phyloP scores from a whole-genome alignment of 306 rosid genomes.

The Abrus pulchellus region DNA sequence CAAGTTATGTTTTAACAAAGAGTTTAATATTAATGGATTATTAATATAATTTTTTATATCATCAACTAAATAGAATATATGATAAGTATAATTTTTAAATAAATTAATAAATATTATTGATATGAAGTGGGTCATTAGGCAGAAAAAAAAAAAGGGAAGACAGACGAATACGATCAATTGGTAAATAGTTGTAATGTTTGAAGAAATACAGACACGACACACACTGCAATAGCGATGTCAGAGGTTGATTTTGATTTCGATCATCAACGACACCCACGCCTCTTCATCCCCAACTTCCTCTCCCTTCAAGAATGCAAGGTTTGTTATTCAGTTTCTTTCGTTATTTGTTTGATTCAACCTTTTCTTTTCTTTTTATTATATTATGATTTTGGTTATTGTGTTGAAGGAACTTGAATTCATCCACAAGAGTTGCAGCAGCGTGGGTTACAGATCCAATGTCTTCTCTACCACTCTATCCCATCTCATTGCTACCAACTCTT shows the following conservation, averaged over 20 bases:
- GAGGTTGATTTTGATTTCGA: slow-evolving; percentile 31
- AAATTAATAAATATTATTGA: too few relatives aligned
- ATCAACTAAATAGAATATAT: too few relatives aligned
- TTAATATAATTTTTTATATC: too few relatives aligned
- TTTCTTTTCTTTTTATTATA: background rate
- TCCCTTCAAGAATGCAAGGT: slow-evolving; percentile 64
- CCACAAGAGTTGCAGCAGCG: slow-evolving; percentile 89
- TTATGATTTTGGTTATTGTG: background rate
- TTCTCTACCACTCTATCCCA: slow-evolving; percentile 92
- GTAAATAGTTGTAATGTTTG: background rate
- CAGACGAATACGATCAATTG: background rate
- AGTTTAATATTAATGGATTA: too few relatives aligned
- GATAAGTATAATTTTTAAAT: too few relatives aligned
- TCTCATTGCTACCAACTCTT: slow-evolving; percentile 79
- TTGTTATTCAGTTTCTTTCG: background rate
- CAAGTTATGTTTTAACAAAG: too few relatives aligned
- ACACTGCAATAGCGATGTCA: slow-evolving; percentile 20
- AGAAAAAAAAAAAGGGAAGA: background rate
- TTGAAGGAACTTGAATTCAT: slow-evolving; percentile 79
- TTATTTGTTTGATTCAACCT: background rate
- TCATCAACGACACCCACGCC: slow-evolving; percentile 52
- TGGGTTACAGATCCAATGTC: slow-evolving; percentile 86
- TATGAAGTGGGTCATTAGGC: background rate
- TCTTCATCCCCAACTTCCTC: slow-evolving; percentile 62
- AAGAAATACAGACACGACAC: background rate